These are phyloP conservation scores for Trypanosoma cruzi DNA, from an alignment of 208 protist genomes.

Conservation along the genomic window DNA sequence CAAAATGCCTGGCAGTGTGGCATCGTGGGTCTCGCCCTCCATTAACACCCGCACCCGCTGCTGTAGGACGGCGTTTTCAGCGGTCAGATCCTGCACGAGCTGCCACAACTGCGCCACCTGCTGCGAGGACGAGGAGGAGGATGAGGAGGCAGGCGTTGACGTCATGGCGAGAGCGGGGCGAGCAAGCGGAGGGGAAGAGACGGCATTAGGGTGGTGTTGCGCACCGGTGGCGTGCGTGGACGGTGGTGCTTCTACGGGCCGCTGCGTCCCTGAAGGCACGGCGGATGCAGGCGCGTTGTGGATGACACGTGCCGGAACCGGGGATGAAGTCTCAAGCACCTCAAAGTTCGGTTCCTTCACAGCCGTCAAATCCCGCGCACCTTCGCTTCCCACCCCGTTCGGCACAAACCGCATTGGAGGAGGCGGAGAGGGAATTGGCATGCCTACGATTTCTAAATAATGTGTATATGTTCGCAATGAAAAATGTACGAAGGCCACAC, in stretches of 20 bases:
- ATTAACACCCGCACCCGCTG: conserved; percentile 44
- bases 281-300: background rate
- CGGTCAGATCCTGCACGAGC: conserved; percentile 37
- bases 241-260: background rate
- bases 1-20: conserved; percentile 6
- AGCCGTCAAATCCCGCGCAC: background rate
- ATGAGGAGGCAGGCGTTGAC: background rate
- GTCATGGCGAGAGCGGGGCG: background rate
- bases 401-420: conserved; percentile 11
- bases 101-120: conserved; percentile 21
- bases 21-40: conserved; percentile 22
- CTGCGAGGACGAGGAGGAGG: conserved; percentile 10
- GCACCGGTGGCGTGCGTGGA: background rate
- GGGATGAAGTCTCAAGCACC: background rate
- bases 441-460: background rate
- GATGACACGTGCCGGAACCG: background rate
- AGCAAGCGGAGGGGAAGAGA: too few relatives aligned
- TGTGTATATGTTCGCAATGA: too few relatives aligned
- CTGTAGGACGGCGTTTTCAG: conserved; percentile 45
- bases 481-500: too few relatives aligned
- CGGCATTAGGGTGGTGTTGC: too few relatives aligned
- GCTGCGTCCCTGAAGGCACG: background rate
- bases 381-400: background rate
- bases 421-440: conserved; percentile 2
- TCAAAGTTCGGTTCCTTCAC: conserved; percentile 7